Percentiles rank a stretch among this genome's conserved stretches.
These are phyloP conservation scores for Saccharata proteae DNA, from an alignment of 2,329 filamentous ascomycete genomes.

Conservation along the genomic window DNA sequence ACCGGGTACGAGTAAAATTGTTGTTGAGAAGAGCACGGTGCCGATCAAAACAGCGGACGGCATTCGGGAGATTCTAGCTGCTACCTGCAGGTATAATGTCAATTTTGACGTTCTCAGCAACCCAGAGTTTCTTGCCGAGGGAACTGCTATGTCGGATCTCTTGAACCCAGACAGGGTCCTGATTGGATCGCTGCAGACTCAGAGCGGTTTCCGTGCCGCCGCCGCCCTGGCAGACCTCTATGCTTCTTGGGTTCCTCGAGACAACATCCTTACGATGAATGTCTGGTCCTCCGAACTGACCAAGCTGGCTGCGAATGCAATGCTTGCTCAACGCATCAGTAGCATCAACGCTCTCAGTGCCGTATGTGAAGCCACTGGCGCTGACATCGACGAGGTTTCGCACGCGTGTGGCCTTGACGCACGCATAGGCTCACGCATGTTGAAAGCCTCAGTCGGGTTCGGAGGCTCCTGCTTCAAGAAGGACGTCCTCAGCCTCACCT, in stretches of 20 bases:
- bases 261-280: conserved; percentile 59
- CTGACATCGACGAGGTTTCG: conserved; percentile 62
- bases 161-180: conserved; percentile 61
- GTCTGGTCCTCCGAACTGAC: conserved; percentile 67
- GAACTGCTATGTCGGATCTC: conserved; percentile 61
- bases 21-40: conserved; percentile 75
- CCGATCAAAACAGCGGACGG: conserved; percentile 62
- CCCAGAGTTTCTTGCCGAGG: conserved; percentile 70
- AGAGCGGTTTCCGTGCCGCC: conserved; percentile 49
- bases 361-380: conserved; percentile 64
- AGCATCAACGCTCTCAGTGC: conserved; percentile 75
- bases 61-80: conserved; percentile 52
- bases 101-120: conserved; percentile 69
- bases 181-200: conserved; percentile 56
- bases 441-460: conserved; percentile 66
- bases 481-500: conserved; percentile 61
- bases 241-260: conserved; percentile 54
- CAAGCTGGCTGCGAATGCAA: conserved; percentile 68
- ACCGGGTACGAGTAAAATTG: conserved; percentile 55
- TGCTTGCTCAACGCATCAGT: conserved; percentile 69
- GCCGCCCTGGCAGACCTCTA: conserved; percentile 54
- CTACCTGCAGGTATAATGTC: conserved; percentile 47
- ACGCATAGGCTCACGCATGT: conserved; percentile 60
- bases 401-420: conserved; percentile 55
- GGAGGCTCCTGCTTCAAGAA: conserved; percentile 76